Percentiles rank a stretch among this genome's conserved stretches.
These are phyloP conservation scores for Candida peoriensis DNA, from an alignment of 805 yeast genomes.

Conservation along the genomic window DNA sequence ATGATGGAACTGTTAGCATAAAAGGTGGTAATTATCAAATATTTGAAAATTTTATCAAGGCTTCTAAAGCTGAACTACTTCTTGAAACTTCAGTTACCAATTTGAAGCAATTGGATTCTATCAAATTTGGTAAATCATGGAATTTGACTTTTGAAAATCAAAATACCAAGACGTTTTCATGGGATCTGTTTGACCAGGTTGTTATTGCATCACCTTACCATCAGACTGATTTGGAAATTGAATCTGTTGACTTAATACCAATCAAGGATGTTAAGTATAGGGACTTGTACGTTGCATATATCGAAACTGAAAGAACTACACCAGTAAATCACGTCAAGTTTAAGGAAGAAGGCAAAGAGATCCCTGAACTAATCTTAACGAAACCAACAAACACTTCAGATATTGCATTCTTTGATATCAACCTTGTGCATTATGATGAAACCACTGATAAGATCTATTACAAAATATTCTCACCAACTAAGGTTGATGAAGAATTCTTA, in stretches of 20 bases:
- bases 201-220: slow-evolving; percentile 39
- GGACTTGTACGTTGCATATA: slow-evolving; percentile 33
- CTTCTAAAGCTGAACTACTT: slow-evolving; percentile 28
- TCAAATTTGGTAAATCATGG: no score
- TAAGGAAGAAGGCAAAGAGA: slow-evolving; percentile 11
- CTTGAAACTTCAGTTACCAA: slow-evolving; percentile 27
- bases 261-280: slow-evolving; percentile 31
- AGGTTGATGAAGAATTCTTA: slow-evolving; percentile 18
- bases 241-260: slow-evolving; percentile 3
- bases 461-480: slow-evolving; percentile 35
- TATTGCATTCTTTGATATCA: slow-evolving; percentile 31
- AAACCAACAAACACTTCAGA: slow-evolving; percentile 13
- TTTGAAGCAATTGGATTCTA: slow-evolving; percentile 9
- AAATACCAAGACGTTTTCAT: neutral
- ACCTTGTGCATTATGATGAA: slow-evolving; percentile 25
- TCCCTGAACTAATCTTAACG: slow-evolving; percentile 26
- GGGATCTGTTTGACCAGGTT: slow-evolving; percentile 35
- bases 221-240: slow-evolving; percentile 24
- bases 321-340: slow-evolving; percentile 17
- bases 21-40: slow-evolving; percentile 42
- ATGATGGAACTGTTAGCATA: slow-evolving; percentile 27
- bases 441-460: slow-evolving; percentile 30
- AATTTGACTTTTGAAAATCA: slow-evolving; percentile 5
- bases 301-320: slow-evolving; percentile 22
- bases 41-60: slow-evolving; percentile 34